Percentiles rank a stretch among this genome's conserved stretches.
Conservation (phyloP, 176 grass and related monocot species). For the Guadua angustifolia region DNA sequence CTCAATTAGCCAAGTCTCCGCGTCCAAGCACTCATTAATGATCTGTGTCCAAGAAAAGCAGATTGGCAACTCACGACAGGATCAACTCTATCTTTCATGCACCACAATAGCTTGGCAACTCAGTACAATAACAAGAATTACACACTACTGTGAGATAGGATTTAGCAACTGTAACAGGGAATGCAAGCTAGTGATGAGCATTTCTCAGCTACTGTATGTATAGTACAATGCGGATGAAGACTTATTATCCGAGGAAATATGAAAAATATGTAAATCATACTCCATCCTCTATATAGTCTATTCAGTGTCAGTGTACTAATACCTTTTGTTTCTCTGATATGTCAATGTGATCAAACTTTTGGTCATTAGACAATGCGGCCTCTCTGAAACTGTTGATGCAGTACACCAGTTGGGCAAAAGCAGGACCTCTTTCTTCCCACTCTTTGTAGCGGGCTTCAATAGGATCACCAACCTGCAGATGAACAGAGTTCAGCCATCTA, state of each 20-base stretch:
- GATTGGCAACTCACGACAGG: background rate
- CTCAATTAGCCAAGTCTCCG: conserved; percentile 73
- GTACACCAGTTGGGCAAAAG: conserved; percentile 56
- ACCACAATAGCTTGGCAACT: background rate
- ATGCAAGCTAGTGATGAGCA: conserved; percentile 11
- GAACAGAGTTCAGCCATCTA: background rate
- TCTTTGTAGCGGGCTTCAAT: conserved; percentile 74
- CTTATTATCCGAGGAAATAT: too few species aligned
- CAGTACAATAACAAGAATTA: background rate
- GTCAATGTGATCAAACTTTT: conserved; percentile 87
- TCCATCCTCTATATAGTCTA: background rate
- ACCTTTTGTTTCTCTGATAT: conserved; percentile 89
- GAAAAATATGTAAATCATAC: background rate
- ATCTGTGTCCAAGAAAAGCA: conserved; percentile 47
- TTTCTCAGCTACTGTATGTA: conserved; percentile 2
- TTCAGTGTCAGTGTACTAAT: background rate
- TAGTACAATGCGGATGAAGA: background rate
- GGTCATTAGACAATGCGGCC: conserved; percentile 68
- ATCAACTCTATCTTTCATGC: background rate
- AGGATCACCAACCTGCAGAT: conserved; percentile 69
- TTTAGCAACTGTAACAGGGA: background rate
- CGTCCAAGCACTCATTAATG: conserved; percentile 63
- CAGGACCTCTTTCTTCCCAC: conserved; percentile 52
- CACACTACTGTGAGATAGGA: background rate
- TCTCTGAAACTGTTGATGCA: conserved; percentile 89